Evolutionary conservation across 192 early-diverging fungal genomes (phyloP), one percentile per base, ranked within the genome.

Genomic region (Podila epigama): DNA sequence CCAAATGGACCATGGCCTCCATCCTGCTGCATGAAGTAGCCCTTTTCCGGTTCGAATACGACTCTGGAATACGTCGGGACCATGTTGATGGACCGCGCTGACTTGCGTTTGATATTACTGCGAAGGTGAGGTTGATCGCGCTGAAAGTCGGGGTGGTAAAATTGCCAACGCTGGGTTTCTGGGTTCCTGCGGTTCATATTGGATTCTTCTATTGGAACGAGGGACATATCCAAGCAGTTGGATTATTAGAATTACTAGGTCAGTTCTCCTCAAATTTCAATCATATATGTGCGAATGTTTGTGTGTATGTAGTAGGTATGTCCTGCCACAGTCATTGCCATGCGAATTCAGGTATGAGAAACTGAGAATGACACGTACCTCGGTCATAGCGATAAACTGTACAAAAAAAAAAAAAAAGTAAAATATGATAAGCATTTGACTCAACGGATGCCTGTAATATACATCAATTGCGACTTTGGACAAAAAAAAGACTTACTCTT

Each of bases 91-190:
- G 73, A 68, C 10, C 73, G 73, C 3, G 73, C 73, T 4, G 73
- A 77, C 79, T 92, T 91, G 51, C 92, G 88, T 68, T 89, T 89
- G 66, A 93, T 91, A 28, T 84, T 84, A 34, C 90, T 88, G 25
- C 92, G 81, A 22, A 90, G 85, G 60, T 89, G 88, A 4, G 84
- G 83, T 9, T 86, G 86, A 40, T 91, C 91, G 70, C 88, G 86
- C 70, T 90, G 91, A 61, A 96, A 96, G 37, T 89, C 83, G 1
- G 92, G 92, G 67, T 96, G 95, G 69, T 90, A 89, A 67, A 96
- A 96, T 65, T 96, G 93, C 93, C 95, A 95, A 8, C 92, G 88
- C 82, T 96, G 90, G 37, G 63, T 85, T 66, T 89, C 87, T 34
- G 73, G 73, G 35, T 77, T 77, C 51, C 61, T 63, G 33, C 73